A percentile compares a stretch with the other conserved stretches of the same genome.
phyloP scores from a whole-genome alignment of 257 asterid species.

The Solanum microdontum region DNA sequence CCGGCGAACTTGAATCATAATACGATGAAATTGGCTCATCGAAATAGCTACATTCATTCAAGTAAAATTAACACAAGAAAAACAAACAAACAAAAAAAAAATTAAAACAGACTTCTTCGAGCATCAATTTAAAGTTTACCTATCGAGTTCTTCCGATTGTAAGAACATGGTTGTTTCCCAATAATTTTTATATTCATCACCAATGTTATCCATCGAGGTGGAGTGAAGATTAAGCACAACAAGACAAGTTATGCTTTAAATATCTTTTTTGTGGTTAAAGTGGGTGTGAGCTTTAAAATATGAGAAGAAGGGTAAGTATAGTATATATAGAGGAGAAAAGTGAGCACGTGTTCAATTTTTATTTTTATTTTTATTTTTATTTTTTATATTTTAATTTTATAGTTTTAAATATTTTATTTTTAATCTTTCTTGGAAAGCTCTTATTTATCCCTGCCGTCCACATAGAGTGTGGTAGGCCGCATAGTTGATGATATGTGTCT shows the following conservation, averaged over 20 bases:
- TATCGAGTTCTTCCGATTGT: conserved; percentile 38
- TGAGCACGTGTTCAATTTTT: not conserved
- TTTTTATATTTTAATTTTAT: not conserved
- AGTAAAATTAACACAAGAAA: not conserved
- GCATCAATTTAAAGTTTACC: conserved; percentile 13
- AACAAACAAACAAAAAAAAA: not conserved
- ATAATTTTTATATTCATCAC: conserved; percentile 30
- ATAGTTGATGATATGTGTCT: not conserved
- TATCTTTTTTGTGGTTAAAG: not conserved
- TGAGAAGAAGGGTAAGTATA: not conserved
- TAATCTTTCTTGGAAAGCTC: not conserved
- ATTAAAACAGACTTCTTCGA: not conserved
- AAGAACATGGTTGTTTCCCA: conserved; percentile 58
- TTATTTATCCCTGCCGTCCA: not conserved
- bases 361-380: too few species aligned
- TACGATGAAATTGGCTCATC: conserved; percentile 42
- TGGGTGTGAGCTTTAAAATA: not conserved
- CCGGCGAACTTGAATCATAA: conserved; percentile 74
- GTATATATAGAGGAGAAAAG: not conserved
- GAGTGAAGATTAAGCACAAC: not conserved
- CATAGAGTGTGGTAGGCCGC: not conserved
- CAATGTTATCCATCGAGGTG: conserved; percentile 29
- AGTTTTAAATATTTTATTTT: not conserved
- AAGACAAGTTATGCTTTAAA: not conserved
- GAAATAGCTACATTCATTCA: conserved; percentile 16